These are phyloP conservation scores for Mortierella sp. DNA, from an alignment of 371 early-diverging fungal species.

Conservation along the genomic window DNA sequence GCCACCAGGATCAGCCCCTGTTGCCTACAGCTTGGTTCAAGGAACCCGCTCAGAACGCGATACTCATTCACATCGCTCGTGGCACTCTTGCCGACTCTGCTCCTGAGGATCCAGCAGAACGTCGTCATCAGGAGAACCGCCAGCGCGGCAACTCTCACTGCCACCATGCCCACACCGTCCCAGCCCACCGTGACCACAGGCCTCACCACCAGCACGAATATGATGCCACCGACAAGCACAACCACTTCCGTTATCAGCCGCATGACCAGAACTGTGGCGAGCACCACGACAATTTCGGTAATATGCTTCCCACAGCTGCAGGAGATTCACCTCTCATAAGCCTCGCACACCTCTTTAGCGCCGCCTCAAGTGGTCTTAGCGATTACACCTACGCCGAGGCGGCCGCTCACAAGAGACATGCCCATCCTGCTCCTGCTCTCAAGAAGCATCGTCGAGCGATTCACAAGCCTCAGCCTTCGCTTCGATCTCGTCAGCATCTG, in stretches of 20 bases:
- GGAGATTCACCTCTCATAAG: neutral
- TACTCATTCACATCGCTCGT: too few species aligned
- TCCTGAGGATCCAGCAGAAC: too few species aligned
- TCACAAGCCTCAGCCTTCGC: neutral
- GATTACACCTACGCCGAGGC: neutral
- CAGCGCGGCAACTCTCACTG: too few species aligned
- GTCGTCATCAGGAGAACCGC: too few species aligned
- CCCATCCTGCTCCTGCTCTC: neutral
- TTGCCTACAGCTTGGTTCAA: too few species aligned
- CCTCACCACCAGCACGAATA: neutral
- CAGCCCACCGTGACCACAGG: neutral
- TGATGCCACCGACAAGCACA: neutral
- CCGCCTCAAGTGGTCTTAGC: neutral
- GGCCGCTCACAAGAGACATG: neutral
- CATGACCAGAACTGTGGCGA: constrained; percentile 4
- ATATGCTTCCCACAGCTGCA: neutral
- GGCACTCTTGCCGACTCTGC: too few species aligned
- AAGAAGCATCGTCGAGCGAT: neutral
- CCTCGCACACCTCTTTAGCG: neutral
- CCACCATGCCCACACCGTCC: too few species aligned
- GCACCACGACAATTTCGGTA: neutral
- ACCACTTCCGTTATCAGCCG: constrained; percentile 15
- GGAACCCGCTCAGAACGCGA: too few species aligned
- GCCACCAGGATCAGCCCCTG: too few species aligned
- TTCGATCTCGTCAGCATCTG: neutral